Base-by-base conservation (phyloP, 768 basidiomycete species). In the Lentinus brumalis region DNA sequence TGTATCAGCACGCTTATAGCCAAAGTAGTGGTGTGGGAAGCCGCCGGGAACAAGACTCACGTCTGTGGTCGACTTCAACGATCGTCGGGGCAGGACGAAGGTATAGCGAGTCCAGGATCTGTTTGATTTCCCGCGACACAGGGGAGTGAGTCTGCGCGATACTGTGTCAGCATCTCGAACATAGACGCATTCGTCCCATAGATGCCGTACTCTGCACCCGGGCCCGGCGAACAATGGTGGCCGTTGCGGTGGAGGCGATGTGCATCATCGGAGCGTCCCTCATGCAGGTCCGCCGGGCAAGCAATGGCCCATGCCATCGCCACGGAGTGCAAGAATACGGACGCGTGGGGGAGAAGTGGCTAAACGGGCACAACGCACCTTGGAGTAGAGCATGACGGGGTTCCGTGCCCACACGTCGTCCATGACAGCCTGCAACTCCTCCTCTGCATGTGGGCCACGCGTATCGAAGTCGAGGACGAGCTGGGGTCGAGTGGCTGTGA, bases 381-480 rank as follows among this genome's bases (percentile, higher is more conserved):
- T 89, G 44, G 86, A 81, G 67, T 88, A 92, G 15, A 93, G 75
- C 60, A 92, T 82, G 40, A 93, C 85, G 0, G 92, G 92, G 66
- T 89, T 86, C 40, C 82, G 79, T 4, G 79, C 66, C 92, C 92
- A 93, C 1, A 89, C 84, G 32, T 90, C 85, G 1, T 79, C 74
- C 7, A 86, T 81, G 70, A 92, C 77, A 1, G 77, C 75, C 38
- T 74, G 70, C 35, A 92, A 76, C 71, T 92, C 90, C 38, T 84
- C 81, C 18, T 69, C 66, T 0, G 90, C 89, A 14, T 81, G 79
- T 2, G 82, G 75, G 45, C 83, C 77, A n/a, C 86, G 83, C 0
- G 89, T 88, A 70, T 94, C 91, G 70, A 94, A 94, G 67, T 91
- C 92, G 44, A 94, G 81, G 5, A 94, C 82, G 58, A 93, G 83